Percentiles rank a stretch among this genome's conserved stretches.
Conservation (phyloP, 2,329 filamentous ascomycete species). For the Rutstroemia sp. region DNA sequence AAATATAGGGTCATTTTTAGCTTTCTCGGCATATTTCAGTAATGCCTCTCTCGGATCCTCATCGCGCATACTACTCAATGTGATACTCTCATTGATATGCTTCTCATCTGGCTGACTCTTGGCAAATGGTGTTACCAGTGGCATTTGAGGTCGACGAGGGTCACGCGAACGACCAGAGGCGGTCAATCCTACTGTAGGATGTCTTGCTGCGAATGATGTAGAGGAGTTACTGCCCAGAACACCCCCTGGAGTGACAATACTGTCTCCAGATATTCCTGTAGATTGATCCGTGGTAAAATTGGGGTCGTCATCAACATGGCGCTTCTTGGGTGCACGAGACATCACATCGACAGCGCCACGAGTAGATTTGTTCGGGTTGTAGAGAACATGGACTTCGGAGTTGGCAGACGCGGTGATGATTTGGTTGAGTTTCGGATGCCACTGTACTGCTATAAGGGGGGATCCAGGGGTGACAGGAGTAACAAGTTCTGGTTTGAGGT, state of each 20-base stretch:
- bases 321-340: slow-evolving; percentile 87
- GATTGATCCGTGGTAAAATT: slow-evolving; percentile 78
- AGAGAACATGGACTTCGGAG: slow-evolving; percentile 81
- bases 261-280: slow-evolving; percentile 74
- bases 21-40: slow-evolving; percentile 89
- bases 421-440: slow-evolving; percentile 94
- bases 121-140: slow-evolving; percentile 79
- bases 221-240: slow-evolving; percentile 43
- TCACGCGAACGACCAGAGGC: slow-evolving; percentile 71
- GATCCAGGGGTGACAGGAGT: slow-evolving; percentile 84
- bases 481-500: slow-evolving; percentile 73
- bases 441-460: slow-evolving; percentile 75
- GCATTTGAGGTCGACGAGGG: slow-evolving; percentile 77
- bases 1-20: slow-evolving; percentile 87
- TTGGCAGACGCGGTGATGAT: slow-evolving; percentile 93
- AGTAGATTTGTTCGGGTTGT: slow-evolving; percentile 74
- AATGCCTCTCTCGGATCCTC: slow-evolving; percentile 93
- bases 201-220: slow-evolving; percentile 47
- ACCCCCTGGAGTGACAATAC: slow-evolving; percentile 64
- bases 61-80: slow-evolving; percentile 85
- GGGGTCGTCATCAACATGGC: slow-evolving; percentile 91
- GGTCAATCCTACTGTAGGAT: slow-evolving; percentile 67
- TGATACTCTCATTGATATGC: slow-evolving; percentile 82
- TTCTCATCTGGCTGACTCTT: slow-evolving; percentile 85
- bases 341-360: slow-evolving; percentile 83